Base-by-base conservation (phyloP, 495 filamentous ascomycete genomes). In the Tetracladium setigerum region DNA sequence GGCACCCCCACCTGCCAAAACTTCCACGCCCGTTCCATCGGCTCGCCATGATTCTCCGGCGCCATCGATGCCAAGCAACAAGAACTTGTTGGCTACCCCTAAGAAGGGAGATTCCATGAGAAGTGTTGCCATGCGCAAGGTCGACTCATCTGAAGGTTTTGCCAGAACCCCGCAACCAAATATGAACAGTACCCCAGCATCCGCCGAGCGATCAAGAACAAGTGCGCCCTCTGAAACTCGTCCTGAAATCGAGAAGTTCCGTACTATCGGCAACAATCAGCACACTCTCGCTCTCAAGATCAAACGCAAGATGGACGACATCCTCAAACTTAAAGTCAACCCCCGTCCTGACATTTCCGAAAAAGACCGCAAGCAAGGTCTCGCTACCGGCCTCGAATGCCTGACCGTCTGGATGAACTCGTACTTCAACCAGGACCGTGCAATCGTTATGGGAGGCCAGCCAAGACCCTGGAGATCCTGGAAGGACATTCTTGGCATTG, bases 381-480 rank as follows among this genome's bases (percentile, higher is more conserved):
- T 58, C 14, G 56, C 52, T 3, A 49, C 65, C 10, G 65, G 67
- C 34, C 49, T 73, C 11, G 68, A 73, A 49, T 66, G 67, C 61
- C 41, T 71, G 0, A 50, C 65, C 7, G 52, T 62, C 1, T 73
- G 69, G 55, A 69, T 71, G 61, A 49, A 64, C 7, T 53, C 61
- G 0, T 73, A 67, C 46, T 44, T 61, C 42, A 35, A 48, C 4
- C 41, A 60, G 32, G 63, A 67, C 50, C 41, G 41, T 33, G 51
- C 34, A 8, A 53, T 60, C 13, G 35, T 42, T 18, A 30, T 62
- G 39, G 53, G 58, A 19, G 53, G 58, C 41, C 54, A 52, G 35
- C 35, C 45, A 24, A 41, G 35, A 39, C 59, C 64, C 22, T 30
- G 52, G 16, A 30, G 18, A 5, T 38, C 42, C 12, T 68, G 64